Base-by-base conservation (phyloP, 2,329 filamentous ascomycete genomes). In the Fusarium nodosum region DNA sequence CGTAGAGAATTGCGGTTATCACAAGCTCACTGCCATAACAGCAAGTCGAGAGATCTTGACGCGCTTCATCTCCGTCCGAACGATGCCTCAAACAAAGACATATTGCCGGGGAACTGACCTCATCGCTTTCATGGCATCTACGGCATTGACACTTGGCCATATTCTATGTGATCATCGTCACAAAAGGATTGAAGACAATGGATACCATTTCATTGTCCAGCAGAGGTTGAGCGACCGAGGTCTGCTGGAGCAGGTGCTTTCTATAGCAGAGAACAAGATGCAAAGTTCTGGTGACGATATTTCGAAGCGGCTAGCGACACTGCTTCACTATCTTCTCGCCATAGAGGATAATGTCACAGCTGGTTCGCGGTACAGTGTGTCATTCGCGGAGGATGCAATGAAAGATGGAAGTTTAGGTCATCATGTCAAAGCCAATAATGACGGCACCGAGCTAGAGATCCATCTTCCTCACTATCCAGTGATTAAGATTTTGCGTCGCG, bases 31-130 rank as follows among this genome's bases (percentile, higher is more conserved):
- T 0, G 84, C 82, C 44, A 71, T 86, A 6, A 80, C 79, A 7
- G 81, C 85, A 4, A 84, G 83, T 39, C 84, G 87, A 1, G 83
- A 84, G 50, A 79, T 87, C 26, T 75, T 89, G 2, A 76, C 74
- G 2, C 80, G 82, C 1, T 87, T 85, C 62, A 66, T 84, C 20
- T 62, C 77, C 4, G 83, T 86, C 51, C 82, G 83, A 2, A 73
- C 69, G 5, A 75, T 82, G 3, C 79, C 81, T 1, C 79, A 78
- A 46, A 77, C 76, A 5, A 74, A 78, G 0, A 70, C 85, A 3
- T 83, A 82, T 42, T 80, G 77, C 45, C 82, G 84, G 1, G 83
- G 83, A 26, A 78, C 83, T 2, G 85, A 87, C 71, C 85, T 85
- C 39, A 77, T 84, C 1, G 82, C 82, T 0, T 80, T 87, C 6